These are phyloP conservation scores for Acanthamoeba triangularis DNA, from an alignment of 208 protist species.

Conservation along the genomic window DNA sequence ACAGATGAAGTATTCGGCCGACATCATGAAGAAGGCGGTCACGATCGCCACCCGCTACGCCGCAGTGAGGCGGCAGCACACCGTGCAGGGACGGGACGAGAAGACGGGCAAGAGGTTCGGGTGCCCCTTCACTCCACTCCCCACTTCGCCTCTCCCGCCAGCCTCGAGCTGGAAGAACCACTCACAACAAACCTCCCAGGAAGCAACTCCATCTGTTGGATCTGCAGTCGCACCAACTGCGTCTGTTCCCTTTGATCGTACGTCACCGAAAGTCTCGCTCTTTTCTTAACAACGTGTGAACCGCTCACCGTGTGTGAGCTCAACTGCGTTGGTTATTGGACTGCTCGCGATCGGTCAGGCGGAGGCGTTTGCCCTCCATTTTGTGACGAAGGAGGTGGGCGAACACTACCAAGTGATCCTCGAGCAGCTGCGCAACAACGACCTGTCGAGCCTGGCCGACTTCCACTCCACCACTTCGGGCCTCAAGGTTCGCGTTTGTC, in stretches of 20 bases:
- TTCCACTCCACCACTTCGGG: constrained; percentile 65
- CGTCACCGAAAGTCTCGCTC: neutral
- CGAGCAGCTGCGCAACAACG: constrained; percentile 8
- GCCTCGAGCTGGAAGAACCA: too few relatives aligned
- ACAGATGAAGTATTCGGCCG: constrained; percentile 58
- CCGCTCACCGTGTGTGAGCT: neutral
- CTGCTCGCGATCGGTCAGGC: neutral
- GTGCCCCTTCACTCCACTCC: neutral
- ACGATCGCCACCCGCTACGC: constrained; percentile 85
- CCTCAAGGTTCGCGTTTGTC: constrained; percentile 44
- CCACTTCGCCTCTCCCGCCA: neutral
- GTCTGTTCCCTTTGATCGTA: constrained; percentile 41
- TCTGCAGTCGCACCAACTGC: constrained; percentile 55
- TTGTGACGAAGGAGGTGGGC: neutral
- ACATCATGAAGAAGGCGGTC: constrained; percentile 71
- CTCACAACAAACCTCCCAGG: neutral
- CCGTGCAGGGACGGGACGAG: constrained; percentile 3
- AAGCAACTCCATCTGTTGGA: constrained; percentile 58
- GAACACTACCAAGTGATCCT: constrained; percentile 2
- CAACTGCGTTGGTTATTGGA: too few relatives aligned
- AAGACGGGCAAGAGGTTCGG: neutral
- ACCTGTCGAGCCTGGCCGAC: constrained; percentile 35
- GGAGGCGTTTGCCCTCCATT: constrained; percentile 50
- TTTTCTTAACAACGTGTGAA: neutral
- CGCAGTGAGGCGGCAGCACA: constrained; percentile 80